These are phyloP conservation scores for Sporothrix curviconia DNA, from an alignment of 2,329 filamentous ascomycete species.

Conservation along the genomic window DNA sequence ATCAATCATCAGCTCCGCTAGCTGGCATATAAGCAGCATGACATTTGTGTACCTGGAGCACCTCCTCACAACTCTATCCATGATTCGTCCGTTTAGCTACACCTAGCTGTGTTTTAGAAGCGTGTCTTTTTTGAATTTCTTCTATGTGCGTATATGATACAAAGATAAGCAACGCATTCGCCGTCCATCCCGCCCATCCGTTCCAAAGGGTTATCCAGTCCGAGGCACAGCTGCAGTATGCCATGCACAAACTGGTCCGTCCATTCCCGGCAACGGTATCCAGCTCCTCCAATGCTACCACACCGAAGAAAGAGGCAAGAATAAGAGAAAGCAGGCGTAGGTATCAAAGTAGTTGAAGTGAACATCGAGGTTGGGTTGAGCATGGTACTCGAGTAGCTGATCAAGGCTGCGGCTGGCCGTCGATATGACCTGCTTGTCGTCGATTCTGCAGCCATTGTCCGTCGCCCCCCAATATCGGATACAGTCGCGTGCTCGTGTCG, in stretches of 20 bases:
- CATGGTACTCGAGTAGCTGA: background rate
- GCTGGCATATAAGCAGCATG: too few relatives aligned
- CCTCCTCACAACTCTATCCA: too few relatives aligned
- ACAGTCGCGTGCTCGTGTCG: too few relatives aligned
- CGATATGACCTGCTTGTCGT: too few relatives aligned
- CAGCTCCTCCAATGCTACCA: background rate
- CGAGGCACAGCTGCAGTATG: background rate
- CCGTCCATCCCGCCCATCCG: background rate
- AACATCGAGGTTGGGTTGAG: too few relatives aligned
- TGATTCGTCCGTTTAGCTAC: too few relatives aligned
- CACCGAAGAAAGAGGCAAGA: background rate
- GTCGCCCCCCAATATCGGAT: too few relatives aligned
- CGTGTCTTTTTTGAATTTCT: background rate
- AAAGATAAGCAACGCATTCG: conserved; percentile 4
- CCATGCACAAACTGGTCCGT: background rate
- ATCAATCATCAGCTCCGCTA: too few relatives aligned
- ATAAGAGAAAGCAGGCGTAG: background rate
- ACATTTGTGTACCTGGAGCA: too few relatives aligned
- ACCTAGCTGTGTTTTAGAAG: too few relatives aligned
- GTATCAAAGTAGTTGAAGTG: background rate
- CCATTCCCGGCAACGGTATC: background rate
- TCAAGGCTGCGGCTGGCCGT: too few relatives aligned
- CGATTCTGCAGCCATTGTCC: too few relatives aligned
- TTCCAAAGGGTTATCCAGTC: background rate
- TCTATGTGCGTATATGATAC: conserved; percentile 15